Conservation (phyloP, 1,139 yeast species). For the Hyphopichia fennica region DNA sequence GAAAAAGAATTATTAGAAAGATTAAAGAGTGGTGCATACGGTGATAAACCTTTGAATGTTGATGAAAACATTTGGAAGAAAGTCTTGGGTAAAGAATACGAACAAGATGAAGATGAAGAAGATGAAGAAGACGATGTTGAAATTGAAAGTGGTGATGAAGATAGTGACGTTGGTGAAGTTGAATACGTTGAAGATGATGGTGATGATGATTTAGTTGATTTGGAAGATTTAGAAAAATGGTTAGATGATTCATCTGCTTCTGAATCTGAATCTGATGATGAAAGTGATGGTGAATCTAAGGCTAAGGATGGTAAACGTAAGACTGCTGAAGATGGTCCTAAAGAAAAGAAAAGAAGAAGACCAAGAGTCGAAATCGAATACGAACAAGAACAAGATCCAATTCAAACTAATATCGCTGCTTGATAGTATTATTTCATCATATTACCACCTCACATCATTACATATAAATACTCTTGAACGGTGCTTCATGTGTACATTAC, state of each 20-base stretch:
- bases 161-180: constrained; percentile 70
- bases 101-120: constrained; percentile 58
- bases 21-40: constrained; percentile 96
- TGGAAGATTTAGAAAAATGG: constrained; percentile 92
- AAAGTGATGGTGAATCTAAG: constrained; percentile 21
- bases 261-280: constrained; percentile 35
- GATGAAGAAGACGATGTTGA: constrained; percentile 64
- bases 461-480: not conserved
- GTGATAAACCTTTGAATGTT: constrained; percentile 94
- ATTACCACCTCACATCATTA: not conserved
- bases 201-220: constrained; percentile 85
- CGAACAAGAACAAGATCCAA: constrained; percentile 63
- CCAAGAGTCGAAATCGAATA: constrained; percentile 83
- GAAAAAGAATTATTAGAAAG: constrained; percentile 93
- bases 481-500: not conserved
- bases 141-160: constrained; percentile 51
- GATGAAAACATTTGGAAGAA: constrained; percentile 95
- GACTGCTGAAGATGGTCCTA: constrained; percentile 28
- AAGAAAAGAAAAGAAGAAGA: constrained; percentile 54
- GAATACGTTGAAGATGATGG: constrained; percentile 87
- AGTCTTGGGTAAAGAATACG: constrained; percentile 76
- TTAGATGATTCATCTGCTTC: constrained; percentile 61
- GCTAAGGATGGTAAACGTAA: constrained; percentile 37
- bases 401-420: constrained; percentile 33
- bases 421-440: constrained; percentile 7